phyloP scores from a whole-genome alignment of 768 basidiomycete species.

The Zangia roseola region DNA sequence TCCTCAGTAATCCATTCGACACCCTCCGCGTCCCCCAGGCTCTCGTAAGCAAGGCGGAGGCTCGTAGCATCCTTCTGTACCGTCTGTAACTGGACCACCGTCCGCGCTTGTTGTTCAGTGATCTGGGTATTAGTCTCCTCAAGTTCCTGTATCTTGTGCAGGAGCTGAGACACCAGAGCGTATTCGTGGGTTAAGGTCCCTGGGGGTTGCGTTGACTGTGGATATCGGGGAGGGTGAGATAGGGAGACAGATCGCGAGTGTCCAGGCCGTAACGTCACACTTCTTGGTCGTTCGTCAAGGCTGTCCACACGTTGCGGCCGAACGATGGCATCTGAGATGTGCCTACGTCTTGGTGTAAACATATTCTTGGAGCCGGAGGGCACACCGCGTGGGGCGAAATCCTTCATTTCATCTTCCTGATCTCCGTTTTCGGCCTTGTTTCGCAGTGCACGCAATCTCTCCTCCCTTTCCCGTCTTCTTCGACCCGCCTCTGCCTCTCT shows the following conservation, averaged over 20 bases:
- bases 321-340: constrained; percentile 28
- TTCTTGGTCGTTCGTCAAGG: constrained; percentile 17
- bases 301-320: constrained; percentile 8
- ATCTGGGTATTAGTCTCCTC: constrained; percentile 73
- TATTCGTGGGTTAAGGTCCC: constrained; percentile 37
- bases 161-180: constrained; percentile 64
- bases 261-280: constrained; percentile 17
- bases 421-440: constrained; percentile 34
- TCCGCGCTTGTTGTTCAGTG: constrained; percentile 60
- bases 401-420: constrained; percentile 38
- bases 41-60: constrained; percentile 70
- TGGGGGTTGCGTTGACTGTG: constrained; percentile 10
- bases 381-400: constrained; percentile 63
- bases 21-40: constrained; percentile 53
- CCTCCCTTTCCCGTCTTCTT: constrained; percentile 42
- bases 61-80: constrained; percentile 72
- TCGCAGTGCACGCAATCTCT: constrained; percentile 53
- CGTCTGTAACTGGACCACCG: constrained; percentile 57
- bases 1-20: constrained; percentile 43
- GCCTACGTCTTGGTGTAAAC: constrained; percentile 25
- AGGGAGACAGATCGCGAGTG: constrained; percentile 28
- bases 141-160: constrained; percentile 73
- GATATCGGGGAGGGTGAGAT: constrained; percentile 17
- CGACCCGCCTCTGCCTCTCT: constrained; percentile 32
- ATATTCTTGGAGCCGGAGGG: constrained; percentile 29